A percentile compares a stretch with the other conserved stretches of the same genome.
phyloP scores from a whole-genome alignment of 2,329 filamentous ascomycete species.

The Aspergillus hiratsukae region DNA sequence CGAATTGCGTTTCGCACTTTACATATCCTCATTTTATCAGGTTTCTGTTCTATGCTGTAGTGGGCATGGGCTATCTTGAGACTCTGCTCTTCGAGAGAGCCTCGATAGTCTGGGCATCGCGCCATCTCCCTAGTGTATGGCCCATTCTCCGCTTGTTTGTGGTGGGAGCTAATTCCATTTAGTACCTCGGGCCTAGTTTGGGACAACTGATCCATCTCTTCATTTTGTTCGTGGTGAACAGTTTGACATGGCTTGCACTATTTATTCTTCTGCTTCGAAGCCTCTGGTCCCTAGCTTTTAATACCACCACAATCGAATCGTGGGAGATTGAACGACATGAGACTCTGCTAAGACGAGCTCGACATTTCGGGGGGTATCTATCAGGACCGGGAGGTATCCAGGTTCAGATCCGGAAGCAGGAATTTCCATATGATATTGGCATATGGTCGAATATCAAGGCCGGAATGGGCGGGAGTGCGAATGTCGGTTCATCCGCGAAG shows the following conservation, averaged over 20 bases:
- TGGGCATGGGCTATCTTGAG: slow-evolving; percentile 55
- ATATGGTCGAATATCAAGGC: slow-evolving; percentile 57
- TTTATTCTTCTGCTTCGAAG: slow-evolving; percentile 52
- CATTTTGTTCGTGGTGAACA: slow-evolving; percentile 50
- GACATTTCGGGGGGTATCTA: slow-evolving; percentile 53
- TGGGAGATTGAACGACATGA: slow-evolving; percentile 55
- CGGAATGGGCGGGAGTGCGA: slow-evolving; percentile 54
- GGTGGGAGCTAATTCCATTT: background rate
- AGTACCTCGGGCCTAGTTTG: slow-evolving; percentile 57
- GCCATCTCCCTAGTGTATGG: slow-evolving; percentile 54
- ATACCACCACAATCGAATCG: slow-evolving; percentile 61
- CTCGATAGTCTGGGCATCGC: slow-evolving; percentile 51
- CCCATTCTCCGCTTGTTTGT: background rate
- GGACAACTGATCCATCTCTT: slow-evolving; percentile 54
- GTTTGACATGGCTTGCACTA: slow-evolving; percentile 54
- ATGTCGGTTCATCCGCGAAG: slow-evolving; percentile 25
- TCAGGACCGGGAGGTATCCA: slow-evolving; percentile 53
- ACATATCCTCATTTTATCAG: slow-evolving; percentile 63
- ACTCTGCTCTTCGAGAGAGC: slow-evolving; percentile 51
- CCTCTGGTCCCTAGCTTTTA: slow-evolving; percentile 52
- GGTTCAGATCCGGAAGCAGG: slow-evolving; percentile 54
- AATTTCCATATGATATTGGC: slow-evolving; percentile 64
- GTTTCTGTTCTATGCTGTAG: slow-evolving; percentile 57
- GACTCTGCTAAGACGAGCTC: slow-evolving; percentile 43
- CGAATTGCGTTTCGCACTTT: slow-evolving; percentile 62